Evolutionary conservation across 805 yeast species (phyloP).

Genomic region (Wickerhamiella lipophila): DNA sequence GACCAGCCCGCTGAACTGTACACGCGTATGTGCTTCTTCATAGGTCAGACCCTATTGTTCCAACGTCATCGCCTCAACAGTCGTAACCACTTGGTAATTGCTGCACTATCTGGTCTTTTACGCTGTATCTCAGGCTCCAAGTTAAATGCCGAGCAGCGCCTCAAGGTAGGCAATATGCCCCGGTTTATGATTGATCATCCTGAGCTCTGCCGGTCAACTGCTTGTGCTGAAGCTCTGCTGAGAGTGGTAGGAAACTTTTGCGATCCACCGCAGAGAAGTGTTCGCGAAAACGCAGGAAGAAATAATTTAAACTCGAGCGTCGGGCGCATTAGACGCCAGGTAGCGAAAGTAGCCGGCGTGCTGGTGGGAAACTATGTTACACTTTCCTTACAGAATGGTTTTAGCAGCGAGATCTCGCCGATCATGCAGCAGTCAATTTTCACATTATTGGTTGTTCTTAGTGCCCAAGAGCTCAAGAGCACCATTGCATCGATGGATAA

Average conservation of each 20-base stretch:
- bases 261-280: slow-evolving; percentile 44
- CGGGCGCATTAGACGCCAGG: slow-evolving; percentile 38
- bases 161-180: slow-evolving; percentile 6
- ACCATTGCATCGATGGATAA: slow-evolving; percentile 54
- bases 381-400: slow-evolving; percentile 38
- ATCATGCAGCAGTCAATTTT: slow-evolving; percentile 45
- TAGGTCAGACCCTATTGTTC: slow-evolving; percentile 49
- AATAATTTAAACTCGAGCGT: slow-evolving; percentile 42
- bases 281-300: slow-evolving; percentile 24
- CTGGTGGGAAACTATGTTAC: slow-evolving; percentile 53
- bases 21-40: slow-evolving; percentile 33
- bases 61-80: slow-evolving; percentile 60
- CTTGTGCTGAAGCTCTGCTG: slow-evolving; percentile 28
- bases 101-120: slow-evolving; percentile 40
- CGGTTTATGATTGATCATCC: not conserved
- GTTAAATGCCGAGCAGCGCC: slow-evolving; percentile 6
- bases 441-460: slow-evolving; percentile 53
- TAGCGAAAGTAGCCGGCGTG: slow-evolving; percentile 16
- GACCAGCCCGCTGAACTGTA: slow-evolving; percentile 28
- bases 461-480: slow-evolving; percentile 50
- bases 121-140: slow-evolving; percentile 31
- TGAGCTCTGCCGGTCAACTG: slow-evolving; percentile 4
- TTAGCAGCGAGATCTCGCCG: slow-evolving; percentile 36
- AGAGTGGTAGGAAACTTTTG: slow-evolving; percentile 59
- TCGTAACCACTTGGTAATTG: slow-evolving; percentile 56